Conservation (phyloP, 2,329 filamentous ascomycete species). For the Cercospora sp. region DNA sequence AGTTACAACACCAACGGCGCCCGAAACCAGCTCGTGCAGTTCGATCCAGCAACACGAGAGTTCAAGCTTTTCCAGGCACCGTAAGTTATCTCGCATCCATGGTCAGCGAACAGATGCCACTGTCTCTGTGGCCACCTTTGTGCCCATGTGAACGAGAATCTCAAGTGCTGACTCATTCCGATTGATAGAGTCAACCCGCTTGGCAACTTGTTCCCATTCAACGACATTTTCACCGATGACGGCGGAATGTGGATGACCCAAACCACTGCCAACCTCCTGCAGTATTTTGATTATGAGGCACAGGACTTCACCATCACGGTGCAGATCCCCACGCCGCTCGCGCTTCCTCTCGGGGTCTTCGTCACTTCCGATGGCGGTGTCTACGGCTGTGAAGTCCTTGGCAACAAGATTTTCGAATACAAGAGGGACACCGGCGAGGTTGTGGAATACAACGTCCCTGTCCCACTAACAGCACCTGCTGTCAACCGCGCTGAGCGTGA, state of each 20-base stretch:
- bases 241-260: constrained; percentile 32
- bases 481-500: constrained; percentile 28
- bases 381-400: constrained; percentile 22
- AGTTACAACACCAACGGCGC: constrained; percentile 18
- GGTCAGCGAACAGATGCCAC: not conserved
- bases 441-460: constrained; percentile 23
- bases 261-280: constrained; percentile 25
- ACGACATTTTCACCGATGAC: constrained; percentile 28
- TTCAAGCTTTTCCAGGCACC: constrained; percentile 22
- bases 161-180: not conserved
- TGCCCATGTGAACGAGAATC: not conserved
- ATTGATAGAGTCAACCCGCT: constrained; percentile 19
- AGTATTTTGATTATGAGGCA: constrained; percentile 13
- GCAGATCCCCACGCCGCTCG: constrained; percentile 18
- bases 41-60: constrained; percentile 16
- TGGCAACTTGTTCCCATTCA: constrained; percentile 30
- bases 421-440: constrained; percentile 24
- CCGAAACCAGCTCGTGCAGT: constrained; percentile 21
- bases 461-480: constrained; percentile 24
- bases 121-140: not conserved
- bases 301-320: constrained; percentile 20
- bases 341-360: constrained; percentile 24
- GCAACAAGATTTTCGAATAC: constrained; percentile 24
- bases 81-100: not conserved
- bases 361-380: constrained; percentile 23